A percentile compares a stretch with the other conserved stretches of the same genome.
Conservation (phyloP, 179 eudicot genomes). For the Pouteria campechiana region DNA sequence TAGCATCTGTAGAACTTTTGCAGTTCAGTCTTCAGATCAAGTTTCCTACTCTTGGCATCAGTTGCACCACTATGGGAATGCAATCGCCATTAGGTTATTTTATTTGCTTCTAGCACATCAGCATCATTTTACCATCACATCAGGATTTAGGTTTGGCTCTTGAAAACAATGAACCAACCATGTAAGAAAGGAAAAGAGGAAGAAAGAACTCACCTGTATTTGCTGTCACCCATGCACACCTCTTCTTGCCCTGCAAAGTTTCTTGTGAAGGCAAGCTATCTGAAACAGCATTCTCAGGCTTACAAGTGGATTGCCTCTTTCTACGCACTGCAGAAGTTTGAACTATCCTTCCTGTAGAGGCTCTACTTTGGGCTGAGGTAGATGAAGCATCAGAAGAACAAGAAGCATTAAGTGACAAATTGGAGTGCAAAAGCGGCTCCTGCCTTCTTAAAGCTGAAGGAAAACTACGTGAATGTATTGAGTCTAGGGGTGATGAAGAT, state of each 20-base stretch:
- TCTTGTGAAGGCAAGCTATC: slow-evolving; percentile 12
- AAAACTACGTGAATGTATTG: slow-evolving; percentile 6
- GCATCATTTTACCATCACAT: no score
- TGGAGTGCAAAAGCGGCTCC: slow-evolving; percentile 7
- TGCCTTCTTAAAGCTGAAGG: slow-evolving; percentile 14
- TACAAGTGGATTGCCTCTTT: slow-evolving; percentile 9
- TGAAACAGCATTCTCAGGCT: slow-evolving; percentile 8
- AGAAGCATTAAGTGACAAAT: slow-evolving; percentile 17
- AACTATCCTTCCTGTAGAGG: slow-evolving; percentile 20
- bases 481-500: slow-evolving; percentile 7
- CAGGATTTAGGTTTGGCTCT: no score
- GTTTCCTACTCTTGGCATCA: no score
- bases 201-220: slow-evolving; percentile 12
- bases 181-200: no score
- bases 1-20: no score
- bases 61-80: no score
- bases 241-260: slow-evolving; percentile 10
- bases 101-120: no score
- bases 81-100: no score
- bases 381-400: slow-evolving; percentile 32
- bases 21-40: no score
- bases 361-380: slow-evolving; percentile 20
- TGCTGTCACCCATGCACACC: slow-evolving; percentile 31
- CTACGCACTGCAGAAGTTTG: slow-evolving; percentile 3
- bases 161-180: no score